Percentiles rank a stretch among this genome's conserved stretches.
Evolutionary conservation across 2,329 filamentous ascomycete genomes (phyloP).

Genomic region (Tetracladium maxilliforme): DNA sequence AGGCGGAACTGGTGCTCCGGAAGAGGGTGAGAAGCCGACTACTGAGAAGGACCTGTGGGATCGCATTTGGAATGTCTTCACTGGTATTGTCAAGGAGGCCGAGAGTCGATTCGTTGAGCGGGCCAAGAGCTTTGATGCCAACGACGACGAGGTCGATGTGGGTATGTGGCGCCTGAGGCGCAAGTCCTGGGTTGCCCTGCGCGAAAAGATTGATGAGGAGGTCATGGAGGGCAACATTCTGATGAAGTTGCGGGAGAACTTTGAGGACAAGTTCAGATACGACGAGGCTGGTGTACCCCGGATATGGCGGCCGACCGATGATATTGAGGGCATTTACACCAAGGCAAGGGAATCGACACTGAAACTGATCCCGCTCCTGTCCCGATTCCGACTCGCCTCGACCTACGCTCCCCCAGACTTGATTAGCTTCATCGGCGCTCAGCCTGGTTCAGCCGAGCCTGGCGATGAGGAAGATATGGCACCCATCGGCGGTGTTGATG

Average conservation of each 20-base stretch:
- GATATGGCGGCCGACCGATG: slow-evolving; percentile 92
- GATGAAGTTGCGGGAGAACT: slow-evolving; percentile 92
- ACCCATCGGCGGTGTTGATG: slow-evolving; percentile 86
- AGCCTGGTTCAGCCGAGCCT: slow-evolving; percentile 57
- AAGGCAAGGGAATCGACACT: slow-evolving; percentile 85
- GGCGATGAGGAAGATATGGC: slow-evolving; percentile 82
- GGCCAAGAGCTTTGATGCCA: slow-evolving; percentile 88
- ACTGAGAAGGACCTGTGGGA: slow-evolving; percentile 89
- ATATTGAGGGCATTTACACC: slow-evolving; percentile 93
- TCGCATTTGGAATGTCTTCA: slow-evolving; percentile 80
- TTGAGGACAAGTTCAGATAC: slow-evolving; percentile 98
- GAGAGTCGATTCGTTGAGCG: slow-evolving; percentile 75
- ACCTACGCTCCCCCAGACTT: slow-evolving; percentile 72
- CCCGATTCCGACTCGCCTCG: slow-evolving; percentile 64
- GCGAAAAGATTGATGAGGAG: slow-evolving; percentile 88
- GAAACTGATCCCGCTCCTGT: slow-evolving; percentile 75
- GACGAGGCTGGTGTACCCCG: slow-evolving; percentile 87
- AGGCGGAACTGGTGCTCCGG: slow-evolving; percentile 67
- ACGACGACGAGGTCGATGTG: slow-evolving; percentile 76
- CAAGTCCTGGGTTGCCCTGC: slow-evolving; percentile 86
- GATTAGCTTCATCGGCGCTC: slow-evolving; percentile 65
- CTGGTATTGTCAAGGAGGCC: slow-evolving; percentile 68
- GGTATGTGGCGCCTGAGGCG: slow-evolving; percentile 84
- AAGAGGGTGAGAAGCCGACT: slow-evolving; percentile 56
- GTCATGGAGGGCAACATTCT: slow-evolving; percentile 96